Evolutionary conservation across 176 grass and related monocot species (phyloP), one percentile per base, ranked within the genome.

Genomic region (Chloris gayana): DNA sequence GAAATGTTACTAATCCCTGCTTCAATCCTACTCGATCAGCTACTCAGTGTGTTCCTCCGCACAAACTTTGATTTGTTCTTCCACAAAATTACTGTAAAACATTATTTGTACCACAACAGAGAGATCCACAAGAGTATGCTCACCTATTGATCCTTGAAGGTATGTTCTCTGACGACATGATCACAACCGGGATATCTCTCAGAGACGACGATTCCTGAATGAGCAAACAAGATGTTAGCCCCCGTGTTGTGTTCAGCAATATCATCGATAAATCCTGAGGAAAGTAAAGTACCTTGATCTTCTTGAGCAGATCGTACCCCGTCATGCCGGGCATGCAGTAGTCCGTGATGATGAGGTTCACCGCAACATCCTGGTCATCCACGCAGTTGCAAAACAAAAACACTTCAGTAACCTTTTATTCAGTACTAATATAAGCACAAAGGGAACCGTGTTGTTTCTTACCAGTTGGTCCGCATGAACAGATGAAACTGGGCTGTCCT

Each of bases 281-380:
- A 6, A 12, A 21, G 27, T 0, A 13, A 19, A 4, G 7, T 85
- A 91, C 89, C 89, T 92, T 88, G 62, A 92, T 82, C 77, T 85
- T 92, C 78, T 83, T 88, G 42, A 88, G 90, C 33, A 92, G 79
- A 38, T 92, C 90, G 67, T 97, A 97, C 9, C 95, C 95, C 27
- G 95, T 94, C 89, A 97, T 97, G 49, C 87, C 89, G n/a, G 95
- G 92, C 95, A 97, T 97, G 85, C 92, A 97, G 46, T 97, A 97
- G 74, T 97, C 95, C 9, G 95, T 97, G 66, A 98, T 98, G 35
- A 98, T 92, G 53, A 98, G 89, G 83, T 94, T 94, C 83, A 98
- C 95, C 38, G 84, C 88, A 26, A 87, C 83, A 31, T 88, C 89
- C 95, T 92, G 83, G 4, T 73, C 68, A 76, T 57, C 29, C 58